Conservation (phyloP, 495 filamentous ascomycete genomes). For the Letharia columbiana region DNA sequence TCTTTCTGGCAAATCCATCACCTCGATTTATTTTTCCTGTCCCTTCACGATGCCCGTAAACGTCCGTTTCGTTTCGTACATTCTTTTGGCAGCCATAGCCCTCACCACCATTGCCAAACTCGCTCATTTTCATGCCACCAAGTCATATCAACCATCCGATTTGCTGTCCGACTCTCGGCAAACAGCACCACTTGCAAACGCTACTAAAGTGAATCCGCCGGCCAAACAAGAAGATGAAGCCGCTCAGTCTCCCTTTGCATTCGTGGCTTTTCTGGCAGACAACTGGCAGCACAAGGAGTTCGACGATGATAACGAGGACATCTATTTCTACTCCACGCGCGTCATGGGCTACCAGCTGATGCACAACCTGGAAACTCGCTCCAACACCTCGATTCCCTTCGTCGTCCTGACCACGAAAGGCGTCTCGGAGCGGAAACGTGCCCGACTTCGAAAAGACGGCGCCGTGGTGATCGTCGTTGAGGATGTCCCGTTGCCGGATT, state of each 20-base stretch:
- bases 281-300: neutral
- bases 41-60: neutral
- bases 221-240: neutral
- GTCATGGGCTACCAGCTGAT: conserved; percentile 2
- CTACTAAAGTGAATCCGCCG: neutral
- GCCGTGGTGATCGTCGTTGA: conserved; percentile 3
- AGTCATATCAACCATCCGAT: neutral
- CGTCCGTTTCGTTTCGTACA: neutral
- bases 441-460: conserved; percentile 2
- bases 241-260: neutral
- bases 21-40: too few species aligned
- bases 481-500: neutral
- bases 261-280: neutral
- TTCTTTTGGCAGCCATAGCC: neutral
- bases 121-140: neutral
- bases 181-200: neutral
- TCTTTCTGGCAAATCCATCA: too few species aligned
- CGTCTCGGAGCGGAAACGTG: neutral
- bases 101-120: neutral
- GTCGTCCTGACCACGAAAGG: neutral
- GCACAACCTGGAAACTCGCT: neutral
- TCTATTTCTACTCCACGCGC: conserved; percentile 4
- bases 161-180: neutral
- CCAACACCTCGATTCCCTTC: neutral
- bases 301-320: neutral